Evolutionary conservation across 2,329 filamentous ascomycete species (phyloP).

Genomic region (Claviceps sp.): DNA sequence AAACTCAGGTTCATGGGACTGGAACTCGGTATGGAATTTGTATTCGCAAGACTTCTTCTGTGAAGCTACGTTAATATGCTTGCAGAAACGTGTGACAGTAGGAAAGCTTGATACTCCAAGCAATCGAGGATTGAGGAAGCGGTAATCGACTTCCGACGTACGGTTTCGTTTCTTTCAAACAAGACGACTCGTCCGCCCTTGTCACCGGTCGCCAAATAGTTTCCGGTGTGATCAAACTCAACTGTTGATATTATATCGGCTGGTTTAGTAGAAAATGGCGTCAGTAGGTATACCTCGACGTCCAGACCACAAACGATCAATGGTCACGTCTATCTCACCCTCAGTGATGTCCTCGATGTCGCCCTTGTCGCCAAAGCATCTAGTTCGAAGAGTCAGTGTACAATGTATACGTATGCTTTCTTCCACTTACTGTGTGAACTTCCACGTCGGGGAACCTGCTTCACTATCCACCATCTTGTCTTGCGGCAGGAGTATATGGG

Average conservation of each 20-base stretch:
- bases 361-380: slow-evolving; percentile 98
- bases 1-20: slow-evolving; percentile 98
- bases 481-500: slow-evolving; percentile 12
- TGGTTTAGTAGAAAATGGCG: slow-evolving; percentile 21
- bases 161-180: slow-evolving; percentile 91
- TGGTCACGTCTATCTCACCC: slow-evolving; percentile 39
- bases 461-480: slow-evolving; percentile 92
- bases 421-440: slow-evolving; percentile 88
- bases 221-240: slow-evolving; percentile 81
- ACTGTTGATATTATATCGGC: slow-evolving; percentile 88
- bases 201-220: slow-evolving; percentile 81
- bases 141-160: slow-evolving; percentile 28
- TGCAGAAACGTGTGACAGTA: neutral
- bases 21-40: slow-evolving; percentile 99
- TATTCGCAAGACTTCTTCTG: slow-evolving; percentile 99
- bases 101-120: neutral
- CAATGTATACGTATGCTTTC: slow-evolving; percentile 5
- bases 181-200: slow-evolving; percentile 77
- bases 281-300: slow-evolving; percentile 7
- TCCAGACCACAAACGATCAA: slow-evolving; percentile 3
- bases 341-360: slow-evolving; percentile 98
- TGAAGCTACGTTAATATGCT: neutral
- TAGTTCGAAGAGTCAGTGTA: slow-evolving; percentile 26
- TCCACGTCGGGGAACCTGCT: slow-evolving; percentile 91
- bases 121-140: neutral